These are phyloP conservation scores for Pseudogymnoascus sp. DNA, from an alignment of 2,329 filamentous ascomycete genomes.

Conservation along the genomic window DNA sequence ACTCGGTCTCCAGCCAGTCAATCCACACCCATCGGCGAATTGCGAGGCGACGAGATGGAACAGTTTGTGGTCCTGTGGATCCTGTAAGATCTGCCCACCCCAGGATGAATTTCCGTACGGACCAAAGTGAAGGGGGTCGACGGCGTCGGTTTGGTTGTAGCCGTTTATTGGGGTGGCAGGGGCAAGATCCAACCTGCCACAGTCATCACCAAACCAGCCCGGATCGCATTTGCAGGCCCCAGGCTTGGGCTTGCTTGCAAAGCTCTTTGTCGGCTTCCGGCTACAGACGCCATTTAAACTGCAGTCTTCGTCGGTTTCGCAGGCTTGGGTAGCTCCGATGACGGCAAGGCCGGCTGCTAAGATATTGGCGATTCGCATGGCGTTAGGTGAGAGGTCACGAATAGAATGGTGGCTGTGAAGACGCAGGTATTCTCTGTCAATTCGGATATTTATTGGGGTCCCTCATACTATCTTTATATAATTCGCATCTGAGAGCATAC, in stretches of 20 bases:
- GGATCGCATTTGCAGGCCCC: conserved; percentile 29
- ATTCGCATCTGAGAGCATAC: not conserved
- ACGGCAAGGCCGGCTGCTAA: not conserved
- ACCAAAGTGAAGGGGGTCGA: not conserved
- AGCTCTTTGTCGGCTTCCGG: not conserved
- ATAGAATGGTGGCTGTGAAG: not conserved
- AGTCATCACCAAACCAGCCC: conserved; percentile 40
- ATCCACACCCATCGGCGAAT: conserved; percentile 40
- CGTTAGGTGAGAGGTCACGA: not conserved
- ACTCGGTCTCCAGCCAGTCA: conserved; percentile 42
- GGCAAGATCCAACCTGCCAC: conserved; percentile 38
- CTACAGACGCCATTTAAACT: conserved; percentile 35
- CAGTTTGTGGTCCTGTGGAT: conserved; percentile 31
- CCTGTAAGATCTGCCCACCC: conserved; percentile 42
- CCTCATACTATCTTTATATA: not conserved
- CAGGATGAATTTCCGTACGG: conserved; percentile 38
- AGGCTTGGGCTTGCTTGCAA: not conserved
- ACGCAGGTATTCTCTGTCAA: not conserved
- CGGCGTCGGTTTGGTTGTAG: conserved; percentile 38
- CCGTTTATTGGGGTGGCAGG: conserved; percentile 36
- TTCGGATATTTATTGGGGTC: not conserved
- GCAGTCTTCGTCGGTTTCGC: conserved; percentile 31
- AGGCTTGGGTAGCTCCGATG: not conserved
- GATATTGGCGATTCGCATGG: not conserved
- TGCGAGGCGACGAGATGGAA: conserved; percentile 43